Percentiles rank a stretch among this genome's conserved stretches.
phyloP scores from a whole-genome alignment of 2,329 filamentous ascomycete genomes.

The Trichoderma aggressivum region DNA sequence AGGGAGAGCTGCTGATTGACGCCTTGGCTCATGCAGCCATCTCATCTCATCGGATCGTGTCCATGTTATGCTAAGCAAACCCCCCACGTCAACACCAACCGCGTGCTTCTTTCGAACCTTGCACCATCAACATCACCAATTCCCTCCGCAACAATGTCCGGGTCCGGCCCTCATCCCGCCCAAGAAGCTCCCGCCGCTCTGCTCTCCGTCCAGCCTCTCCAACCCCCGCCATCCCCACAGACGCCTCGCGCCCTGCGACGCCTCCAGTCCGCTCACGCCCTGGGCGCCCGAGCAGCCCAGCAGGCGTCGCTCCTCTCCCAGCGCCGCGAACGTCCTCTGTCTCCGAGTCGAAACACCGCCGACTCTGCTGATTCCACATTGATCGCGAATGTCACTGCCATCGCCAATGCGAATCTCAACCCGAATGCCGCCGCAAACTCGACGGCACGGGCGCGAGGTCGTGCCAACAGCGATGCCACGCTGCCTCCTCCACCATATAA shows the following conservation, averaged over 20 bases:
- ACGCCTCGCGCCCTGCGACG: slow-evolving; percentile 67
- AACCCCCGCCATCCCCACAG: slow-evolving; percentile 55
- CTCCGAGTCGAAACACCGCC: slow-evolving; percentile 30
- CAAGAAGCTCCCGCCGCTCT: slow-evolving; percentile 5
- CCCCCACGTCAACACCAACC: neutral
- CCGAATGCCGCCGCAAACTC: neutral
- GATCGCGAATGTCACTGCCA: neutral
- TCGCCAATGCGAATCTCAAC: neutral
- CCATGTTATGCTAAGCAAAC: neutral
- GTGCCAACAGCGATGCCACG: slow-evolving; percentile 72
- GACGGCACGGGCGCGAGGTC: slow-evolving; percentile 49
- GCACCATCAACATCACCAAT: neutral
- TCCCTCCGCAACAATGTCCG: neutral
- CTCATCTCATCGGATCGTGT: neutral
- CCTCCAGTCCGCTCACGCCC: slow-evolving; percentile 70
- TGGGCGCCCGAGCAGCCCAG: slow-evolving; percentile 53
- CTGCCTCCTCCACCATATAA: slow-evolving; percentile 34
- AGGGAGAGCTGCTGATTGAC: neutral
- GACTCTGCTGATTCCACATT: neutral
- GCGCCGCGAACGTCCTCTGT: slow-evolving; percentile 45
- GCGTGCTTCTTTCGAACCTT: neutral
- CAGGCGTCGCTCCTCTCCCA: slow-evolving; percentile 59
- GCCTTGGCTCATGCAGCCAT: neutral
- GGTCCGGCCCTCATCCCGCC: neutral
- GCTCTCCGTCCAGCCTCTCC: slow-evolving; percentile 2